Evolutionary conservation across 2,329 filamentous ascomycete species (phyloP), one percentile per base, ranked within the genome.

Genomic region (Cercospora sp.): DNA sequence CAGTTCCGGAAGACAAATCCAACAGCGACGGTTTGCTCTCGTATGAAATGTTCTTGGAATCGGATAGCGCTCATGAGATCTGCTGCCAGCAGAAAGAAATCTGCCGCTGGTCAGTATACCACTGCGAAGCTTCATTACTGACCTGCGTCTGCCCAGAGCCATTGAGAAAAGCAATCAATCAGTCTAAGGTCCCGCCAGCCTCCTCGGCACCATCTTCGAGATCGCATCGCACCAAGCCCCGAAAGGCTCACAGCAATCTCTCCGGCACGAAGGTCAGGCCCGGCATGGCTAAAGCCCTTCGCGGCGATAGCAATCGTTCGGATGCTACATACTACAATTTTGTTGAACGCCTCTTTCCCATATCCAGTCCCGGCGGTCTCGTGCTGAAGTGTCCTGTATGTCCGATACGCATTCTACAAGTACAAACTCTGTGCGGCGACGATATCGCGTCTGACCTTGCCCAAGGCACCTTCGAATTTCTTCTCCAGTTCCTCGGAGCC

Each of bases 361-460:
- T 33, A 48, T 42, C 51, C 42, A 36, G 42, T 57, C 13, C 10
- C 53, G 8, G 13, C 33, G 45, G 13, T 28, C 30, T 23, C 30
- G 18, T 53, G 18, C 18, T 23, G 20, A 55, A 30, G 30, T 23
- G 7, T 45, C 53, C 31, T 26, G 62, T 63, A 53, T 48, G 16
- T 45, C 55, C 18, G 55, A 20, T 36, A 31, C 28, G 55, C 23
- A 18, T 20, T 10, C 45, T 89, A 95, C 79, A 97, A 85, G 79
- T 97, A 98, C 80, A 98, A 83, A 75, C 91, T 96, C 83, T 97
- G 94, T 59, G 94, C 93, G 26, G 94, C 93, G 67, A 99, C 94
- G 79, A 99, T 94, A 79, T 98, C 95, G 76, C 95, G 87, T 80
- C 92, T 88, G 64, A 98, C 91, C 86, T 96, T 95, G 67, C 86